Conservation (phyloP, 805 yeast species). For the Candida chauliodis region DNA sequence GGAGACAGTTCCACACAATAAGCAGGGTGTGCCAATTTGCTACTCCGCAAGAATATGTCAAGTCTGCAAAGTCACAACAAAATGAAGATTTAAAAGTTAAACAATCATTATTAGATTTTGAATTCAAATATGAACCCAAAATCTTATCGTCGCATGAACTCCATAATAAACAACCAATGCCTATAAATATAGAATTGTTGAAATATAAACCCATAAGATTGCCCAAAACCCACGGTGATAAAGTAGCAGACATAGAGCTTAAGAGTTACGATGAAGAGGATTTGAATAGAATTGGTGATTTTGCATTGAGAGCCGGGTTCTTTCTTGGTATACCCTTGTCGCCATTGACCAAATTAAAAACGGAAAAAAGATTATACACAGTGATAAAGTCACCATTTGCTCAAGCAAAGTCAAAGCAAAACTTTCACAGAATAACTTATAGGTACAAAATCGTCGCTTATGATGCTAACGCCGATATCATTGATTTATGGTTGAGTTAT, state of each 20-base stretch:
- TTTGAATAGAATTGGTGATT: conserved; percentile 75
- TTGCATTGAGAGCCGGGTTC: conserved; percentile 85
- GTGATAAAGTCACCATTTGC: conserved; percentile 92
- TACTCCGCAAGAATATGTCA: conserved; percentile 31
- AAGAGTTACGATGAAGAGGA: conserved; percentile 69
- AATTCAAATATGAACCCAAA: conserved; percentile 30
- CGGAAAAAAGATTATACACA: conserved; percentile 84
- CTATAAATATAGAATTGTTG: conserved; percentile 80
- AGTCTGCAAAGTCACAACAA: conserved; percentile 21
- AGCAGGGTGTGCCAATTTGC: conserved; percentile 13
- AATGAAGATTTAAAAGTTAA: conserved; percentile 25
- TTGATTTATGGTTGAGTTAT: conserved; percentile 78
- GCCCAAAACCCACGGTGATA: conserved; percentile 63
- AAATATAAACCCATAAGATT: conserved; percentile 77
- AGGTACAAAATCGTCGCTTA: conserved; percentile 69
- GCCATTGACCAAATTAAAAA: conserved; percentile 65
- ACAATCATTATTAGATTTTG: conserved; percentile 23
- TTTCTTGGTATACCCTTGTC: conserved; percentile 84
- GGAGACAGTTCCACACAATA: conserved; percentile 3
- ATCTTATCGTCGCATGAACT: conserved; percentile 15
- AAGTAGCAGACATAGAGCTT: conserved; percentile 73
- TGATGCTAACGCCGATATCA: conserved; percentile 81
- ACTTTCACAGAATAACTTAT: conserved; percentile 84
- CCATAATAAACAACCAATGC: conserved; percentile 51
- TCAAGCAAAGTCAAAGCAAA: conserved; percentile 91